Evolutionary conservation across 441 rosid species (phyloP), one percentile per base, ranked within the genome.

Genomic region (Adansonia rubrostipa): DNA sequence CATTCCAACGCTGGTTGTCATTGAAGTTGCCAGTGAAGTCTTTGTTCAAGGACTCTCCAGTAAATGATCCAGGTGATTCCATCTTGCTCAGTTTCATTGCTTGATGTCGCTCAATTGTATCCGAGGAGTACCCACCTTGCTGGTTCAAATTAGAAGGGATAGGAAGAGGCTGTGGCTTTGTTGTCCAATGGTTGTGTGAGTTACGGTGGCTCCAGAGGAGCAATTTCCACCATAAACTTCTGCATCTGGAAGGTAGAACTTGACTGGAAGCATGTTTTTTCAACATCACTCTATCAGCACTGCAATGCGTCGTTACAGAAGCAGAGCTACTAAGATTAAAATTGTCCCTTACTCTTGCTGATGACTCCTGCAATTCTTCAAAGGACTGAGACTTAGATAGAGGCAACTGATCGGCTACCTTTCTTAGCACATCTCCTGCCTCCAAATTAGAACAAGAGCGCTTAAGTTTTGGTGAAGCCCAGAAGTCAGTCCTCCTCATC

Each of bases 131-230:
- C 9, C 99, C 99, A 66, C 92, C 91, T 78, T 84, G 94, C 80
- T 92, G 94, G 68, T 92, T 92, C 63, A 81, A 54, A 73, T 65
- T 53, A 71, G 80, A 69, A 68, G 48, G 68, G 1, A 56, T 77
- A 62, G 71, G 66, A 56, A 50, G 71, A 44, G 80, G 77, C 79
- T 68, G 84, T 33, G 91, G 88, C 83, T 86, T 91, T 65, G 71
- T 72, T 20, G 71, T 79, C 68, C 17, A 64, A 19, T 86, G 88
- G 80, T 84, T 84, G 68, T 94, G 97, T 67, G 88, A 79, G 85
- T 92, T 94, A 83, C 99, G 84, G 77, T 94, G 98, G 83, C 99
- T 96, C 99, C 99, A 94, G 14, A 96, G 93, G 75, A 94, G 93
- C 74, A 94, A 76, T 74, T 94, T 94, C 98, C 98, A 92, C 97